A percentile compares a stretch with the other conserved stretches of the same genome.
Evolutionary conservation across 495 filamentous ascomycete genomes (phyloP).

Genomic region (Endocarpon pusillum): DNA sequence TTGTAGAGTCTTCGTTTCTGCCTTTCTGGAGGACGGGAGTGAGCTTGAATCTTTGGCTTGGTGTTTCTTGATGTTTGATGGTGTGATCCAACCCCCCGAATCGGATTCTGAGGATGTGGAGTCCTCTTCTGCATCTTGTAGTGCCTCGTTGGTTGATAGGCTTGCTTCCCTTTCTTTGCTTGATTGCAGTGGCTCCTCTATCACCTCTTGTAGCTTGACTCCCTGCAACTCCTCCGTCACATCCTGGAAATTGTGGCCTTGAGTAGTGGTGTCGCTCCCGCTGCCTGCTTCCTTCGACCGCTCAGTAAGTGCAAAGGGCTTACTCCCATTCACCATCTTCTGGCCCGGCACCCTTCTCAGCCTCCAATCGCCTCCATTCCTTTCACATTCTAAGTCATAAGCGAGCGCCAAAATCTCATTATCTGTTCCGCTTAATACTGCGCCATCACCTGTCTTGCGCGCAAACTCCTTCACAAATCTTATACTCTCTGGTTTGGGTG

Average conservation of each 20-base stretch:
- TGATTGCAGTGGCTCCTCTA: conserved; percentile 4
- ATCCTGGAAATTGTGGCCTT: conserved; percentile 2
- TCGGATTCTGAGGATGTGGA: conserved; percentile 41
- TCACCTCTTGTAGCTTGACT: background rate
- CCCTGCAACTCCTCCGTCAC: conserved; percentile 6
- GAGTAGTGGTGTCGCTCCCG: background rate
- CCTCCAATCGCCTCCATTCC: conserved; percentile 69
- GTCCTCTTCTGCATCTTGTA: conserved; percentile 15
- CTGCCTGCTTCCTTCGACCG: conserved; percentile 8
- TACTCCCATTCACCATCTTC: conserved; percentile 50
- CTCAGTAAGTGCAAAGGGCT: conserved; percentile 33
- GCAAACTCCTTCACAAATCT: conserved; percentile 72
- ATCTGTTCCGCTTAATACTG: conserved; percentile 76
- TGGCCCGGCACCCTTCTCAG: conserved; percentile 61
- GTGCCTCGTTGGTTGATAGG: conserved; percentile 7
- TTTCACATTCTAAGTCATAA: conserved; percentile 78
- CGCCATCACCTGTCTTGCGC: conserved; percentile 72
- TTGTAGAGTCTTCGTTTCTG: conserved; percentile 47
- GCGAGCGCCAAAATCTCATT: conserved; percentile 75
- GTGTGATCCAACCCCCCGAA: conserved; percentile 84
- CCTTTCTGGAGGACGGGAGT: conserved; percentile 20
- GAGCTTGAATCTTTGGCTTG: conserved; percentile 45
- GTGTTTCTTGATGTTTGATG: conserved; percentile 74
- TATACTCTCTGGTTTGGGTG: conserved; percentile 55
- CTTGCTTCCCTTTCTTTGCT: conserved; percentile 3